Base-by-base conservation (phyloP, 441 rosid species). In the Adansonia grandidieri region DNA sequence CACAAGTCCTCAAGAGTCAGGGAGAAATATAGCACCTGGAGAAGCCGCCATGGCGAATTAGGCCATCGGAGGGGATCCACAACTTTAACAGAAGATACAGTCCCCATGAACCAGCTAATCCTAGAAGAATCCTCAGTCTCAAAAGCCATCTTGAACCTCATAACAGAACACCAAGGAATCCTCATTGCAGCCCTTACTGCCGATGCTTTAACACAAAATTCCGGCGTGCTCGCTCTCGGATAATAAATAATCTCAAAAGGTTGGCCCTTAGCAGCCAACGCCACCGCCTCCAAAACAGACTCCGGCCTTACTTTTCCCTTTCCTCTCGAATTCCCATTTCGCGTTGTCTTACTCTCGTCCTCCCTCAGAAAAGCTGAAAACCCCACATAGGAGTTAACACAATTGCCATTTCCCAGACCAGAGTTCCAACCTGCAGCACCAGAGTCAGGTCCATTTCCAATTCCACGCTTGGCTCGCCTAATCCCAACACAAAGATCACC, bases 71-170 rank as follows among this genome's bases (percentile, higher is more conserved):
- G 79, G 65, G 91, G 91, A 77, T 90, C 93, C 2, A 83, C 83
- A 44, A 86, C 87, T 75, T 88, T 90, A 82, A 86, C 93, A 44
- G 87, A 80, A 73, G 91, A 85, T 71, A 88, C 82, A 9, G 91
- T 85, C 15, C 93, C 93, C 93, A 86, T 86, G 80, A 86, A 88
- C 93, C 93, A 89, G 73, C 91, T 89, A 74, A 89, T 88, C 79
- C 93, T 78, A 1, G 90, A 89, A 32, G 89, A 89, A 60, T 89
- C 93, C 81, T 89, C 91, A 0, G 93, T 90, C 75, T 90, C 93
- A 32, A 88, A 88, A 64, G 93, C 83, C 93, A 88, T 90, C 81
- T 89, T 89, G 78, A 89, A 89, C 81, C 92, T 83, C 87, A 89
- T 84, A 15, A 88, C 91, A 40, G 86, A 78, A 64, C 83, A 82